phyloP scores from a whole-genome alignment of 208 protist genomes.

The Leishmania tarentolae region DNA sequence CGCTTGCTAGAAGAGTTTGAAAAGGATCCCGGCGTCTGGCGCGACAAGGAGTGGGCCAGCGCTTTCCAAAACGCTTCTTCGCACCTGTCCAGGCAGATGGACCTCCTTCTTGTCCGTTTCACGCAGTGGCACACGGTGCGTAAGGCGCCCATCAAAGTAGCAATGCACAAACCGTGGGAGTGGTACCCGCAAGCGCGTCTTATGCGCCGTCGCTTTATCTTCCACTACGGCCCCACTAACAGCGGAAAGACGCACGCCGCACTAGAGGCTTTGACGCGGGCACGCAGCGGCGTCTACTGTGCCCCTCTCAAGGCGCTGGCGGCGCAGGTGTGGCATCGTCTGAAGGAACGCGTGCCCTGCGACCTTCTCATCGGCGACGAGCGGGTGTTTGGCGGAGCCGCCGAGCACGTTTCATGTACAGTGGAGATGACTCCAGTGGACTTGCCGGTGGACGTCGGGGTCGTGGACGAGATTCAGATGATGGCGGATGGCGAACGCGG shows the following conservation, averaged over 20 bases:
- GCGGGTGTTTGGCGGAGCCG: conserved; percentile 60
- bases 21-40: conserved; percentile 36
- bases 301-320: conserved; percentile 95
- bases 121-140: conserved; percentile 65
- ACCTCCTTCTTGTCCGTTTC: conserved; percentile 44
- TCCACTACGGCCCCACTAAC: conserved; percentile 95
- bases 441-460: conserved; percentile 80
- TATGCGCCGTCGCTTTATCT: conserved; percentile 77
- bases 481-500: conserved; percentile 90
- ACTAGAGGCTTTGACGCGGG: conserved; percentile 55
- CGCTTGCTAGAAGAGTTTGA: conserved; percentile 59
- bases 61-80: conserved; percentile 20
- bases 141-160: conserved; percentile 54
- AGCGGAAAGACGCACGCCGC: conserved; percentile 95
- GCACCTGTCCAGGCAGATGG: conserved; percentile 26
- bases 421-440: conserved; percentile 91
- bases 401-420: conserved; percentile 90
- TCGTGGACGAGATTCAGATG: conserved; percentile 96
- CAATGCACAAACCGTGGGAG: conserved; percentile 77
- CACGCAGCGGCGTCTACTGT: conserved; percentile 90
- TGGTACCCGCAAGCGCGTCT: conserved; percentile 86
- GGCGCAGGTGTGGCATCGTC: conserved; percentile 86
- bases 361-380: conserved; percentile 95
- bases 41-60: conserved; percentile 27
- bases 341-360: conserved; percentile 83